Conservation (phyloP, 164 flowering plant species). For the Buxus sempervirens region DNA sequence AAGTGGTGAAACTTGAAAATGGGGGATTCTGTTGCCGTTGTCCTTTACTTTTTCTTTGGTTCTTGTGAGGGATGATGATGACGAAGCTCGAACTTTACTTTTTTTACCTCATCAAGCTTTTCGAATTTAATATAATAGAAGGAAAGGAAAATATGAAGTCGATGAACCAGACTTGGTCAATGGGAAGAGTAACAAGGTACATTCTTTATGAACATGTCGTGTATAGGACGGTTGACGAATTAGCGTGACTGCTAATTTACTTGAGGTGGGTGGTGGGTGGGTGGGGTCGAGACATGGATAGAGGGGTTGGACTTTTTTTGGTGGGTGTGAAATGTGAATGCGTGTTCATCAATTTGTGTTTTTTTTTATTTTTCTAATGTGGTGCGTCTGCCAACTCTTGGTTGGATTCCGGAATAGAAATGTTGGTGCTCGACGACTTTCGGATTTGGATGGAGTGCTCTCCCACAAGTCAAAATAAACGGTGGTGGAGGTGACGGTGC, state of each 20-base stretch:
- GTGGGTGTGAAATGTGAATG: no score
- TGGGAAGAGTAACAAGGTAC: conserved; percentile 17
- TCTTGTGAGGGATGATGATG: neutral
- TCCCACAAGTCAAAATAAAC: conserved; percentile 34
- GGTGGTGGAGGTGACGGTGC: conserved; percentile 13
- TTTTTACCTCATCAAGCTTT: neutral
- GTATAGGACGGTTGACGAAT: conserved; percentile 30
- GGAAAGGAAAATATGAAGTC: neutral
- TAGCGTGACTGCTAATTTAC: conserved; percentile 25
- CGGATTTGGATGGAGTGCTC: neutral
- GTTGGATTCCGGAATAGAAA: no score
- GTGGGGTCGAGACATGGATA: no score
- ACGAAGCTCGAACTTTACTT: neutral
- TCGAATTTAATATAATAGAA: conserved; percentile 1
- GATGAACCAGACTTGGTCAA: conserved; percentile 19
- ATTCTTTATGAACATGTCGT: conserved; percentile 25
- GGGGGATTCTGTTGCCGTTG: neutral
- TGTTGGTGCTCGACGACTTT: neutral
- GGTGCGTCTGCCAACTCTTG: neutral
- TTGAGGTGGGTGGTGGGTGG: conserved; percentile 3
- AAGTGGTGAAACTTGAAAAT: conserved; percentile 5
- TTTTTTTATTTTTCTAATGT: neutral
- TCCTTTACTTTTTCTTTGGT: neutral
- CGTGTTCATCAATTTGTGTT: no score
- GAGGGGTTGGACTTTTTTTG: neutral